These are phyloP conservation scores for Penicillium waksmanii DNA, from an alignment of 495 filamentous ascomycete species.

Conservation along the genomic window DNA sequence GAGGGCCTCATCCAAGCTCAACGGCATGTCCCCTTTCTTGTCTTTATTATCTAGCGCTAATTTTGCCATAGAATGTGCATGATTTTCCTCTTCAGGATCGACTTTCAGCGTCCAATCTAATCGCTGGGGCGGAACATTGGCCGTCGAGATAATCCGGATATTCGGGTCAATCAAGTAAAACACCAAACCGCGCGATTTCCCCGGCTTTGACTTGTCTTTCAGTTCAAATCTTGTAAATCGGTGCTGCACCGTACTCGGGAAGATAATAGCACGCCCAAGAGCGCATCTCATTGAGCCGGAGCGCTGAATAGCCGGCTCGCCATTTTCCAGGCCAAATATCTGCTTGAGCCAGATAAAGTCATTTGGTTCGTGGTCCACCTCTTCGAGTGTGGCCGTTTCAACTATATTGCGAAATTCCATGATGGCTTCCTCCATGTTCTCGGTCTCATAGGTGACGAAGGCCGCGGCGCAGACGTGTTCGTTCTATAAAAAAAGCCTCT, in stretches of 20 bases:
- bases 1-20: slow-evolving; percentile 40
- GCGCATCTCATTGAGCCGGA: slow-evolving; percentile 28
- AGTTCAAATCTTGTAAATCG: slow-evolving; percentile 48
- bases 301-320: slow-evolving; percentile 36
- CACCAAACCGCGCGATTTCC: slow-evolving; percentile 48
- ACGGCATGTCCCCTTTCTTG: slow-evolving; percentile 36
- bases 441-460: slow-evolving; percentile 24
- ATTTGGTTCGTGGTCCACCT: slow-evolving; percentile 34
- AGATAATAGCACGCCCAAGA: slow-evolving; percentile 32
- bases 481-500: slow-evolving; percentile 27
- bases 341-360: slow-evolving; percentile 35
- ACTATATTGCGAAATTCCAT: slow-evolving; percentile 37
- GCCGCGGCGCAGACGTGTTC: slow-evolving; percentile 46
- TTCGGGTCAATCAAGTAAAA: slow-evolving; percentile 61
- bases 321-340: slow-evolving; percentile 39
- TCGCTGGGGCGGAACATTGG: slow-evolving; percentile 59
- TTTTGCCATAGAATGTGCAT: slow-evolving; percentile 22
- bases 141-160: slow-evolving; percentile 56
- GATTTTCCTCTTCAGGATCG: slow-evolving; percentile 10
- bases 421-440: slow-evolving; percentile 29
- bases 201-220: slow-evolving; percentile 50
- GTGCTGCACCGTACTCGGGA: slow-evolving; percentile 52
- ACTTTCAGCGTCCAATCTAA: slow-evolving; percentile 40
- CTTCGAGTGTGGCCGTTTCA: slow-evolving; percentile 29
- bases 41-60: slow-evolving; percentile 36